Conservation (phyloP, 306 rosid species). For the Hippophae rhamnoides region DNA sequence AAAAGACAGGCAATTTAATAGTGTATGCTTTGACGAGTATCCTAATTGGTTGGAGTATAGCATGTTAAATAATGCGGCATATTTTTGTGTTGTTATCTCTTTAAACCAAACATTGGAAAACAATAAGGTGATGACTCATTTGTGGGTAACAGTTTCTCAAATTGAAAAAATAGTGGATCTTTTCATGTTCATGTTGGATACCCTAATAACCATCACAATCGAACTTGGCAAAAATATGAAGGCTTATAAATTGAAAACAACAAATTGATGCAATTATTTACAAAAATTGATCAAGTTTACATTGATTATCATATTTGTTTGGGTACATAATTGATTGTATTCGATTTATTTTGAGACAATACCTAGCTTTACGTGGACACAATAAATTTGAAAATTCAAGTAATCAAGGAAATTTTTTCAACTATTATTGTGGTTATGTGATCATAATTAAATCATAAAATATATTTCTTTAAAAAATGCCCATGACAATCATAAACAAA, state of each 20-base stretch:
- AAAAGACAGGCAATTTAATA: no score
- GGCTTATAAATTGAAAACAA: neutral
- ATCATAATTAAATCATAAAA: neutral
- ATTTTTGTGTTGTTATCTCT: neutral
- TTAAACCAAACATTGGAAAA: no score
- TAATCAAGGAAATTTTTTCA: neutral
- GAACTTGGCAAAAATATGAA: neutral
- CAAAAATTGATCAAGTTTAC: neutral
- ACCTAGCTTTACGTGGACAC: neutral
- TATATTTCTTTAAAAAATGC: neutral
- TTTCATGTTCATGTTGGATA: slow-evolving; percentile 1
- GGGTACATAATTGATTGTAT: neutral
- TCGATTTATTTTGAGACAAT: neutral
- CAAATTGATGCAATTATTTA: no score
- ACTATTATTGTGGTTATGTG: neutral
- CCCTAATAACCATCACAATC: neutral
- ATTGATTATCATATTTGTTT: neutral
- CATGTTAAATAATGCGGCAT: neutral
- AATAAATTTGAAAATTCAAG: slow-evolving; percentile 6
- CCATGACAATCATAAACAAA: neutral
- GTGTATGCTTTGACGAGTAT: neutral
- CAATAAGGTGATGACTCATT: no score
- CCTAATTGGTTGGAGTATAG: neutral
- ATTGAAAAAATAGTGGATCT: no score
- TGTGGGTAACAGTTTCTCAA: no score